Evolutionary conservation across 208 protist species (phyloP).

Genomic region (Crithidia sp.): DNA sequence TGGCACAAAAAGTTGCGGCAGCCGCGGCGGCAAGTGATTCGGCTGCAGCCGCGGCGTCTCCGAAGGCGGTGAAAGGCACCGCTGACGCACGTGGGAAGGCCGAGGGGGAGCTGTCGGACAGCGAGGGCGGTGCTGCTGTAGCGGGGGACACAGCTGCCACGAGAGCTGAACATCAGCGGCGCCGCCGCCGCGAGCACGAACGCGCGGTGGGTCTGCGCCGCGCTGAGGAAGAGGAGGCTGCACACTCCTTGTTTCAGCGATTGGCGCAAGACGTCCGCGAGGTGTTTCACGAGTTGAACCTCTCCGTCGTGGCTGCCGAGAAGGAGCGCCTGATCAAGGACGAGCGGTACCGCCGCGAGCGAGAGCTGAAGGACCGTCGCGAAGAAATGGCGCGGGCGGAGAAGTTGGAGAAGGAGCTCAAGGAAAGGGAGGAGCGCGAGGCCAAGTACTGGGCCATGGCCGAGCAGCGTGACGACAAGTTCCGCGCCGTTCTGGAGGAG

Average conservation of each 20-base stretch:
- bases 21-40: constrained; percentile 7
- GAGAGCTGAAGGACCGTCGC: constrained; percentile 70
- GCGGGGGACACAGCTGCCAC: not conserved
- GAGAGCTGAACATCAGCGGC: constrained; percentile 57
- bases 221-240: constrained; percentile 82
- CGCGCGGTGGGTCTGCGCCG: constrained; percentile 64
- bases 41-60: not conserved
- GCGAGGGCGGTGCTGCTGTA: constrained; percentile 5
- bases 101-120: constrained; percentile 7
- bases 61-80: not conserved
- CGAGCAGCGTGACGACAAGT: constrained; percentile 76
- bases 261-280: constrained; percentile 90
- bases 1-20: constrained; percentile 33
- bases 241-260: constrained; percentile 80
- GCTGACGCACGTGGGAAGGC: constrained; percentile 1
- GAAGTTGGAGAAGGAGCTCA: constrained; percentile 69
- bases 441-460: constrained; percentile 69
- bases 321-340: constrained; percentile 92
- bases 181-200: constrained; percentile 75
- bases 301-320: constrained; percentile 89
- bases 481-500: constrained; percentile 53
- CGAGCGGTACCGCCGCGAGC: constrained; percentile 88
- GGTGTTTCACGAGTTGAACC: constrained; percentile 92
- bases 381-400: constrained; percentile 70
- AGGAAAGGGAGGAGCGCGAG: constrained; percentile 80